A percentile compares a stretch with the other conserved stretches of the same genome.
Evolutionary conservation across 805 yeast genomes (phyloP).

Genomic region (Candida chilensis): DNA sequence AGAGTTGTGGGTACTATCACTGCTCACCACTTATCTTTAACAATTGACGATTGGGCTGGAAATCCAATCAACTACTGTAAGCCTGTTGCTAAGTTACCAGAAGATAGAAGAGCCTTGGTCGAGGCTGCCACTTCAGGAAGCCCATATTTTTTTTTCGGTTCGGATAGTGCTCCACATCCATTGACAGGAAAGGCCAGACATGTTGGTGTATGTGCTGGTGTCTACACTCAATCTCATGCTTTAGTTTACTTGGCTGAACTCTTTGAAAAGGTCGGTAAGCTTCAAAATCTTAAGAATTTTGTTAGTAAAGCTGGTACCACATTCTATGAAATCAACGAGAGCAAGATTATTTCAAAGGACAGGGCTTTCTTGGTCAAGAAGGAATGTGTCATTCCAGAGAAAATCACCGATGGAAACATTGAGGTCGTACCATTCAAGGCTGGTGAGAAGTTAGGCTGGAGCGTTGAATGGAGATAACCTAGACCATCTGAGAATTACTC

Average conservation of each 20-base stretch:
- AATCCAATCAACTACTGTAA: conserved; percentile 92
- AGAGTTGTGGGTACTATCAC: conserved; percentile 89
- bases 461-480: conserved; percentile 60
- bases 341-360: conserved; percentile 28
- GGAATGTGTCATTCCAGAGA: conserved; percentile 49
- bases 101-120: conserved; percentile 71
- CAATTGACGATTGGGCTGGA: conserved; percentile 95
- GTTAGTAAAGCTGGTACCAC: conserved; percentile 65
- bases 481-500: not conserved
- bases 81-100: conserved; percentile 93
- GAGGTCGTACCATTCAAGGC: conserved; percentile 81
- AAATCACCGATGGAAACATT: conserved; percentile 32
- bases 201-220: conserved; percentile 95
- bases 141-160: conserved; percentile 91
- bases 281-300: conserved; percentile 63
- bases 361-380: conserved; percentile 48
- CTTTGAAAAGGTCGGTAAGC: conserved; percentile 56
- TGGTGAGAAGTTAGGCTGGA: conserved; percentile 67
- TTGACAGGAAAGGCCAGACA: conserved; percentile 66
- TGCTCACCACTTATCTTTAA: conserved; percentile 86
- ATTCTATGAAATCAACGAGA: conserved; percentile 55
- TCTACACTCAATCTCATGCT: conserved; percentile 81
- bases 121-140: conserved; percentile 88
- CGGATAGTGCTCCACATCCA: conserved; percentile 98
- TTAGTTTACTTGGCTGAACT: conserved; percentile 80